Evolutionary conservation across 352 stramenopile genomes (phyloP).

Genomic region (Phytophthora cryptogea): DNA sequence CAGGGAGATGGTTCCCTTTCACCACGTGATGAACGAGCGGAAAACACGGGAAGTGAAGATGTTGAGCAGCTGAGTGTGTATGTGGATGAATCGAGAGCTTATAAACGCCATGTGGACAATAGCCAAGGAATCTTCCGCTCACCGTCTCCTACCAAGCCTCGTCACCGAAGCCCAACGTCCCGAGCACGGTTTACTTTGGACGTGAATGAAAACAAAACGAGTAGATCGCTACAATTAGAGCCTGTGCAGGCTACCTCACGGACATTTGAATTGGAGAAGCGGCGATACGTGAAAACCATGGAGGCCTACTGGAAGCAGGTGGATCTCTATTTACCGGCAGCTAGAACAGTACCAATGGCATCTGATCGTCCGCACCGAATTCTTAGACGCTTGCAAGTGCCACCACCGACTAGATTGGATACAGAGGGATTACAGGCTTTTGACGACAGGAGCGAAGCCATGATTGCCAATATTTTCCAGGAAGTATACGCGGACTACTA

Average conservation of each 20-base stretch:
- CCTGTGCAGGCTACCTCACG: conserved; percentile 58
- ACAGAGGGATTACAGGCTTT: conserved; percentile 46
- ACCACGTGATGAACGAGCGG: conserved; percentile 19
- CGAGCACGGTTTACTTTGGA: conserved; percentile 48
- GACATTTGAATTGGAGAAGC: conserved; percentile 83
- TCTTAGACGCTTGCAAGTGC: conserved; percentile 72
- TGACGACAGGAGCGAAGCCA: conserved; percentile 64
- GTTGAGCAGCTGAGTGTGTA: conserved; percentile 50
- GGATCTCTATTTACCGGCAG: conserved; percentile 56
- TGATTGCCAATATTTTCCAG: conserved; percentile 79
- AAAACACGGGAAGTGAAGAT: conserved; percentile 10
- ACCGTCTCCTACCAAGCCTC: conserved; percentile 51
- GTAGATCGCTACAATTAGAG: conserved; percentile 42
- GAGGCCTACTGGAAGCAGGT: conserved; percentile 86
- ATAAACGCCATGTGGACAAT: conserved; percentile 67
- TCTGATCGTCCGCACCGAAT: conserved; percentile 65
- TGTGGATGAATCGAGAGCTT: conserved; percentile 57
- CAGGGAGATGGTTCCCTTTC: conserved; percentile 9
- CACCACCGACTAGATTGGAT: conserved; percentile 53
- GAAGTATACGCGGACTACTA: conserved; percentile 83
- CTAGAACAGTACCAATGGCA: conserved; percentile 66
- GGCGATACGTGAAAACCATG: conserved; percentile 77
- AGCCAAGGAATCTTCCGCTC: conserved; percentile 61
- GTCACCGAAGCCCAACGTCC: conserved; percentile 29
- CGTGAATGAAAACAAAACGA: conserved; percentile 33